Evolutionary conservation across 768 basidiomycete species (phyloP), one percentile per base, ranked within the genome.

Genomic region (Mycena kentingensis): DNA sequence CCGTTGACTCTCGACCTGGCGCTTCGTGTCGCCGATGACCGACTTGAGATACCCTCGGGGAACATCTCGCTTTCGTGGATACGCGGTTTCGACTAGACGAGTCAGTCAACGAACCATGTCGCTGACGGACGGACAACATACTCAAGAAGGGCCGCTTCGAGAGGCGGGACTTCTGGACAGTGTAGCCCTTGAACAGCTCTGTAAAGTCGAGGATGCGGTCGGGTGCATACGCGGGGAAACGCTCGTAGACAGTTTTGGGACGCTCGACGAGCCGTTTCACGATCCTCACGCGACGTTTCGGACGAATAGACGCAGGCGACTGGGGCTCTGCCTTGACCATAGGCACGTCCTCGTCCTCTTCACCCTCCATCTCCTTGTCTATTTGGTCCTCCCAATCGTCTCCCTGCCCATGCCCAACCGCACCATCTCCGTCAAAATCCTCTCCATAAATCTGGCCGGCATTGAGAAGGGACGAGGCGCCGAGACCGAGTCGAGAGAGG

Each of bases 381-480:
- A 95, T 91, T 63, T 93, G 87, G 49, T 88, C 90, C 66, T 95
- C 93, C 73, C 83, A 93, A 61, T 95, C 93, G 61, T 93, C 80
- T 21, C 90, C 90, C 60, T 89, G 83, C 25, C 87, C 90, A 0
- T 77, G 76, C 28, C 90, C 90, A 7, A 90, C 88, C 4, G 81
- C 85, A 29, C 77, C 86, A 35, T 66, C 72, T 19, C 77, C 78
- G 24, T 83, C 85, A 80, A 83, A 89, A 57, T 80, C 82, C 50
- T 90, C 87, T 48, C 70, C 87, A 70, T 90, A 93, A 29, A 93
- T 92, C 63, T 90, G 88, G 16, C 75, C 75, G 16, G 80, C 76
- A 36, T 76, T 83, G 50, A 90, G 73, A 5, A 79, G 64, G 35
- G 85, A 78, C 22, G 88, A 70, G 8, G 87, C 88, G 22, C 79